Evolutionary conservation across 2,329 filamentous ascomycete species (phyloP).

Genomic region (Fusarium humuli): DNA sequence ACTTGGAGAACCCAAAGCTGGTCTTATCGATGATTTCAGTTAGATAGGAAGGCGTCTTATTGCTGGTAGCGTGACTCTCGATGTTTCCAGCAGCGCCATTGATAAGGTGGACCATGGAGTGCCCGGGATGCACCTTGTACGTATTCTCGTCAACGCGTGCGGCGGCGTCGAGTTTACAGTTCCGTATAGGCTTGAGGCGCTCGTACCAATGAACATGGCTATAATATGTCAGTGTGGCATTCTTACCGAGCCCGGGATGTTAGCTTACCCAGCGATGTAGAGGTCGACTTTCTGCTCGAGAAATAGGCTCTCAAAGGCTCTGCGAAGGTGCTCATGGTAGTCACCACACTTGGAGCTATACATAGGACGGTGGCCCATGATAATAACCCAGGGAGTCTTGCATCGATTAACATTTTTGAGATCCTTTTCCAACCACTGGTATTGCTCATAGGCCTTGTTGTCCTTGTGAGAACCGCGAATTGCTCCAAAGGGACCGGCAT

Average conservation of each 20-base stretch:
- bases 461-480: not conserved
- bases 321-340: not conserved
- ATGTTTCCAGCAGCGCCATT: slow-evolving; percentile 7
- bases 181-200: not conserved
- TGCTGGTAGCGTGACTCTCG: not conserved
- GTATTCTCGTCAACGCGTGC: not conserved
- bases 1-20: slow-evolving; percentile 5
- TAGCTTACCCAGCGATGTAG: not conserved
- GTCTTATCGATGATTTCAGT: not conserved
- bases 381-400: not conserved
- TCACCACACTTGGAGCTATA: not conserved
- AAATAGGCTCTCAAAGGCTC: not conserved
- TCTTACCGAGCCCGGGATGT: too few species aligned
- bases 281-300: not conserved
- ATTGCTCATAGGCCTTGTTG: not conserved
- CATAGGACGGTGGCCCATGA: slow-evolving; percentile 9
- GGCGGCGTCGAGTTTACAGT: not conserved
- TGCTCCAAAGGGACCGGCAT: not conserved
- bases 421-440: not conserved
- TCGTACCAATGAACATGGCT: slow-evolving; percentile 16
- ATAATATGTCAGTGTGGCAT: fast-evolving
- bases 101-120: not conserved
- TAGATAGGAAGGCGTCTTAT: fast-evolving
- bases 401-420: not conserved
- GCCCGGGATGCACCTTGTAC: not conserved